Conservation (phyloP, 2,329 filamentous ascomycete species). For the Neofusicoccum laricinum region DNA sequence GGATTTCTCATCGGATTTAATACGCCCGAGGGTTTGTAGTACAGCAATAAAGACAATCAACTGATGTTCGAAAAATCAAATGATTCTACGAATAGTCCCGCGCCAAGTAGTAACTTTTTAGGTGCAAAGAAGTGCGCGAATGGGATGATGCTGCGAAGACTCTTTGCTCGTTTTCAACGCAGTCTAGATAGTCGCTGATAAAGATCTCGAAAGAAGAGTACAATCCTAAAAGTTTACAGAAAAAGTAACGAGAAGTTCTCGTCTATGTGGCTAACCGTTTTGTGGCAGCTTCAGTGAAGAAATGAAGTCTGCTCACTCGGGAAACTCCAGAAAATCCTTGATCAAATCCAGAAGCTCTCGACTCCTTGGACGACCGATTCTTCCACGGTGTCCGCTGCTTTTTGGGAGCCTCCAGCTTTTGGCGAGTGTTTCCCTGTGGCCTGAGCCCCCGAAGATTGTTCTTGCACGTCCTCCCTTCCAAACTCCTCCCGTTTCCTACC, state of each 20-base stretch:
- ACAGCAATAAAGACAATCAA: too few relatives aligned
- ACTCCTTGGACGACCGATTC: background rate
- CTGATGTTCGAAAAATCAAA: too few relatives aligned
- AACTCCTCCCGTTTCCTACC: background rate
- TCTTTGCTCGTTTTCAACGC: background rate
- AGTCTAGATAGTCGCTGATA: background rate
- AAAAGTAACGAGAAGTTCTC: background rate
- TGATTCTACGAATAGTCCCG: background rate
- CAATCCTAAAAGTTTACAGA: background rate
- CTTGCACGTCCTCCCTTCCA: background rate
- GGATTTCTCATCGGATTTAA: background rate
- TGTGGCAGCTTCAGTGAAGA: background rate
- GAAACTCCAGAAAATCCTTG: background rate
- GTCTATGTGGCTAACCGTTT: background rate
- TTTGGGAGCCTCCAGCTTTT: background rate
- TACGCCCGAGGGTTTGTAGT: too few relatives aligned
- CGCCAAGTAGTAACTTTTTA: background rate
- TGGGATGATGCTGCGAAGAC: background rate
- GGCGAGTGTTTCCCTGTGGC: background rate
- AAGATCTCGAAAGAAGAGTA: background rate
- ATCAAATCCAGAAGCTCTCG: conserved; percentile 10
- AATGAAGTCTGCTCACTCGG: background rate
- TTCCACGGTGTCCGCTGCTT: background rate
- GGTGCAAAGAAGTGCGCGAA: too few relatives aligned
- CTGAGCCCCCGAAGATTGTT: background rate